Conservation (phyloP, 1,284 basidiomycete genomes). For the Cryptococcus floricola region DNA sequence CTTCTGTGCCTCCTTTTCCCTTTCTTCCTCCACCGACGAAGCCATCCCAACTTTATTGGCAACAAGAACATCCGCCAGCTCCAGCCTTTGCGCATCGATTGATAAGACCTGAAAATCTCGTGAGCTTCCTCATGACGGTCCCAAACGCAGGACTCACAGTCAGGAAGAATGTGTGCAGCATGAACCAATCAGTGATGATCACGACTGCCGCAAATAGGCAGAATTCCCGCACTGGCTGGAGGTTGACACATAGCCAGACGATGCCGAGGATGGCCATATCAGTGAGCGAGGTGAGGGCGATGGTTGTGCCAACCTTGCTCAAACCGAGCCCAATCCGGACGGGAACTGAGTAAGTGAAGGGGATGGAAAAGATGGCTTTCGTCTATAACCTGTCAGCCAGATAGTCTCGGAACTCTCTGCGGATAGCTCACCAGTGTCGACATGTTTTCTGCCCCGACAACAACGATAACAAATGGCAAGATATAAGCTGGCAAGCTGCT, state of each 20-base stretch:
- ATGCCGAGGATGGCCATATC: conserved; percentile 78
- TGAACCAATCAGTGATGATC: conserved; percentile 87
- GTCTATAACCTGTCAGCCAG: conserved; percentile 54
- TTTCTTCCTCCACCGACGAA: conserved; percentile 7
- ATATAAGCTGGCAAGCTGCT: conserved; percentile 54
- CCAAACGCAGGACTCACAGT: conserved; percentile 41
- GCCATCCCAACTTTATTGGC: conserved; percentile 9
- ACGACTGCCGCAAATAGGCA: conserved; percentile 92
- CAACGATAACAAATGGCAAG: conserved; percentile 88
- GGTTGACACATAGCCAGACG: conserved; percentile 67
- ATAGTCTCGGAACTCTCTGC: neutral
- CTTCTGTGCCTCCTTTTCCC: conserved; percentile 1
- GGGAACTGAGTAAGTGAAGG: conserved; percentile 84
- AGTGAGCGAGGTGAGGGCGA: conserved; percentile 83
- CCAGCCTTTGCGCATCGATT: conserved; percentile 56
- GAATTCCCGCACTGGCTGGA: conserved; percentile 84
- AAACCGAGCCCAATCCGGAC: conserved; percentile 87
- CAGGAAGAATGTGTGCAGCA: conserved; percentile 57
- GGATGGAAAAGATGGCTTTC: conserved; percentile 82
- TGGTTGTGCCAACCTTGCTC: conserved; percentile 80
- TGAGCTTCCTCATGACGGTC: neutral
- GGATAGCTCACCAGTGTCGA: conserved; percentile 68
- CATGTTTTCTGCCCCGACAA: conserved; percentile 97
- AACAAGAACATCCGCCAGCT: conserved; percentile 48
- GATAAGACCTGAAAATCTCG: conserved; percentile 46